These are phyloP conservation scores for Scutellaria galericulata DNA, from an alignment of 257 asterid genomes.

Conservation along the genomic window DNA sequence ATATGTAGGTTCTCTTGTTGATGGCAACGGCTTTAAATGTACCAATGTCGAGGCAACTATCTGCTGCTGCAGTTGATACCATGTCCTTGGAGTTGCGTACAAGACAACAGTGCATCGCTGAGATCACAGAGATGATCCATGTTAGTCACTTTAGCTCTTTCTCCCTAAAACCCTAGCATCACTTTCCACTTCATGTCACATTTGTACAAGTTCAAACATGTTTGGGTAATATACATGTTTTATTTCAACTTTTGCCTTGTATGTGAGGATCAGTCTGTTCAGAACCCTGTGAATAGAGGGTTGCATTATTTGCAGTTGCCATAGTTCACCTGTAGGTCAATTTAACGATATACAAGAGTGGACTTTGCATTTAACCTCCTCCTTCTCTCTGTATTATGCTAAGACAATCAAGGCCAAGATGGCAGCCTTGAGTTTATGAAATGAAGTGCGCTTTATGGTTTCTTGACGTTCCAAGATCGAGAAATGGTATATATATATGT, in stretches of 20 bases:
- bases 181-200: slow-evolving; percentile 9
- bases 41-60: slow-evolving; percentile 53
- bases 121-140: slow-evolving; percentile 98
- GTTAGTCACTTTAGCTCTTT: slow-evolving; percentile 50
- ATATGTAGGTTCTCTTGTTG: slow-evolving; percentile 78
- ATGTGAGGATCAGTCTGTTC: neutral
- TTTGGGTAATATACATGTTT: neutral
- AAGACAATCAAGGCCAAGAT: neutral
- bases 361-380: neutral
- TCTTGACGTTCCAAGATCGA: neutral
- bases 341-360: neutral
- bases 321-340: slow-evolving; percentile 3
- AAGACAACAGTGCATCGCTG: slow-evolving; percentile 89
- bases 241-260: too few relatives aligned
- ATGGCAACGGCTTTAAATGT: slow-evolving; percentile 94
- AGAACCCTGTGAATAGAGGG: neutral
- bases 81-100: slow-evolving; percentile 69
- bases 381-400: slow-evolving; percentile 13
- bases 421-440: neutral
- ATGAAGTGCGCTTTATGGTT: slow-evolving; percentile 20
- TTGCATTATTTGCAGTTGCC: slow-evolving; percentile 4
- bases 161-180: neutral
- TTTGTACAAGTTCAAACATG: slow-evolving; percentile 10
- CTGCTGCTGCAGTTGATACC: slow-evolving; percentile 50
- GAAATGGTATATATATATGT: neutral